phyloP scores from a whole-genome alignment of 192 early-diverging fungal genomes.

The Coemansia sp. region DNA sequence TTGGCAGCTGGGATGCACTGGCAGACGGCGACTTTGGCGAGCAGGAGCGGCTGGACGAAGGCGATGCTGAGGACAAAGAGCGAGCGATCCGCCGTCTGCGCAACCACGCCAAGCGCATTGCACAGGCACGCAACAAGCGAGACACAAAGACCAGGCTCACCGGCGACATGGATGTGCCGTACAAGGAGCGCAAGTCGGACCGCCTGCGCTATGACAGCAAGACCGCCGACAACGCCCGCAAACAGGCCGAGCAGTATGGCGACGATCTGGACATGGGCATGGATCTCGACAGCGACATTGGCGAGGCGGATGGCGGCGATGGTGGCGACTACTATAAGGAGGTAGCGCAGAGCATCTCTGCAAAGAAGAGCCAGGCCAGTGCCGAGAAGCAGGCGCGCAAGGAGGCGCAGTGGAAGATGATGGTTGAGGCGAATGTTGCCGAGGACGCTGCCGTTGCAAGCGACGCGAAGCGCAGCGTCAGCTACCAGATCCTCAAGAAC shows the following conservation, averaged over 20 bases:
- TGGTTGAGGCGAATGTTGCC: slow-evolving; percentile 53
- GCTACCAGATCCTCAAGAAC: slow-evolving; percentile 92
- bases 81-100: slow-evolving; percentile 53
- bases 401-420: slow-evolving; percentile 43
- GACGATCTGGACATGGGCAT: slow-evolving; percentile 61
- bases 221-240: slow-evolving; percentile 15
- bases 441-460: slow-evolving; percentile 53
- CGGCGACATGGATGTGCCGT: slow-evolving; percentile 85
- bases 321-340: slow-evolving; percentile 61
- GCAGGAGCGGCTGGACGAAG: slow-evolving; percentile 66
- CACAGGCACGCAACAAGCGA: slow-evolving; percentile 39
- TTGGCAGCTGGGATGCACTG: slow-evolving; percentile 43
- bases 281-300: slow-evolving; percentile 38
- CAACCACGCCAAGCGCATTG: slow-evolving; percentile 45
- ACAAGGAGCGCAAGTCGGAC: slow-evolving; percentile 58
- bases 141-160: slow-evolving; percentile 50
- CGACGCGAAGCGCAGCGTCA: slow-evolving; percentile 74
- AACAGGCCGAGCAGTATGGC: slow-evolving; percentile 21
- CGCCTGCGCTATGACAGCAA: slow-evolving; percentile 34
- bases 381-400: slow-evolving; percentile 58
- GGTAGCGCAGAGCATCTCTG: slow-evolving; percentile 52
- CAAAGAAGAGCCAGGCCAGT: slow-evolving; percentile 47
- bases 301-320: slow-evolving; percentile 28
- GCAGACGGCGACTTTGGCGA: slow-evolving; percentile 74
- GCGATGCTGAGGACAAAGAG: slow-evolving; percentile 81